Conservation (phyloP, 2,329 filamentous ascomycete genomes). For the Cryphonectria naterciae region DNA sequence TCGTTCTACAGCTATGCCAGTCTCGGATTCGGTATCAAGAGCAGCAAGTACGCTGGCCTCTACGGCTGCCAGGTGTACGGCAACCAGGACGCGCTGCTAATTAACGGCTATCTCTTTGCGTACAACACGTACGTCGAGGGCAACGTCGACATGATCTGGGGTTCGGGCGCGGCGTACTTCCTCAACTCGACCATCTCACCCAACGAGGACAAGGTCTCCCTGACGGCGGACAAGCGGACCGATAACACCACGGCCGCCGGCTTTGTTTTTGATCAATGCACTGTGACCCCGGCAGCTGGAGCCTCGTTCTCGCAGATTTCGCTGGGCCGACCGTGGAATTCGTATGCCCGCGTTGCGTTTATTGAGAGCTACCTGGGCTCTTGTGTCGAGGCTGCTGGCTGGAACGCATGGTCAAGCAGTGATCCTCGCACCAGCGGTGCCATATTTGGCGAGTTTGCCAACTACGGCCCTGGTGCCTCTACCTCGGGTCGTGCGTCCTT, state of each 20-base stretch:
- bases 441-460: slow-evolving; percentile 52
- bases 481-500: slow-evolving; percentile 46
- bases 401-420: slow-evolving; percentile 49
- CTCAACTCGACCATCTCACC: slow-evolving; percentile 39
- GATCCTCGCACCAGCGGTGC: slow-evolving; percentile 49
- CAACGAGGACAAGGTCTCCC: slow-evolving; percentile 37
- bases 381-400: slow-evolving; percentile 53
- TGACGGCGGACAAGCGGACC: slow-evolving; percentile 44
- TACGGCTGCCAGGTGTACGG: slow-evolving; percentile 39
- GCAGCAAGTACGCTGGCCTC: slow-evolving; percentile 43
- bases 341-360: slow-evolving; percentile 34
- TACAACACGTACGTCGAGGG: slow-evolving; percentile 46
- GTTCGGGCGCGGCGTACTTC: slow-evolving; percentile 49
- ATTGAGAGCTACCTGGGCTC: slow-evolving; percentile 44
- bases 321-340: slow-evolving; percentile 34
- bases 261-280: slow-evolving; percentile 42
- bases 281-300: slow-evolving; percentile 35
- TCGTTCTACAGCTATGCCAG: slow-evolving; percentile 37
- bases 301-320: slow-evolving; percentile 31
- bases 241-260: slow-evolving; percentile 42
- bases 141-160: slow-evolving; percentile 48
- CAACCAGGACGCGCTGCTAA: slow-evolving; percentile 43
- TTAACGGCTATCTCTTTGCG: slow-evolving; percentile 44
- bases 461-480: slow-evolving; percentile 50
- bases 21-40: slow-evolving; percentile 46